phyloP scores from a whole-genome alignment of 306 rosid species.

The Sphenostylis stenocarpa region DNA sequence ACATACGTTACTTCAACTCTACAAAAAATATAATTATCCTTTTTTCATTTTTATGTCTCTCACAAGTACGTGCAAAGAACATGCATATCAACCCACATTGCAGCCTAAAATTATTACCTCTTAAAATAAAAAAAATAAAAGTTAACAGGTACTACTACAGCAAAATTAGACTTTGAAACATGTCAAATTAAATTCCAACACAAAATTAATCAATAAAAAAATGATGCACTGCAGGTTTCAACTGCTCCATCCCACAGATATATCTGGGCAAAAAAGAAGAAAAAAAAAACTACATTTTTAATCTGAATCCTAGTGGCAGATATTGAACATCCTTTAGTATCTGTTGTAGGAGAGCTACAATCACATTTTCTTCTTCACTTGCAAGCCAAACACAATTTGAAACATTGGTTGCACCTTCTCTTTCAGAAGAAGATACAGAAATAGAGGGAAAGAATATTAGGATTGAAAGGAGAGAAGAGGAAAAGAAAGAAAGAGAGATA shows the following conservation, averaged over 20 bases:
- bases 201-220: constrained; percentile 92
- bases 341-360: constrained; percentile 90
- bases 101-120: constrained; percentile 37
- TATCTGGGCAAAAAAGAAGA: constrained; percentile 40
- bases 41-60: not conserved
- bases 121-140: constrained; percentile 4
- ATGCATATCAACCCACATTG: constrained; percentile 23
- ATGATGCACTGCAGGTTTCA: constrained; percentile 75
- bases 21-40: not conserved
- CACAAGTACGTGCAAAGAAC: too few species aligned
- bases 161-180: constrained; percentile 39
- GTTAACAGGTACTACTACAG: constrained; percentile 27
- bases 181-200: constrained; percentile 62
- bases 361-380: constrained; percentile 69
- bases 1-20: too few species aligned
- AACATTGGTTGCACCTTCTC: constrained; percentile 73
- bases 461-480: constrained; percentile 29
- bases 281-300: constrained; percentile 51
- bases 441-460: constrained; percentile 45
- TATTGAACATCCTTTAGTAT: constrained; percentile 78
- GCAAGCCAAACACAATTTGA: constrained; percentile 84
- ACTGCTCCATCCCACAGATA: constrained; percentile 79
- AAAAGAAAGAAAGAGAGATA: constrained; percentile 2
- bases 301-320: constrained; percentile 88
- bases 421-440: constrained; percentile 52